A percentile compares a stretch with the other conserved stretches of the same genome.
Conservation (phyloP, 495 filamentous ascomycete genomes). For the Penicillium fimorum region DNA sequence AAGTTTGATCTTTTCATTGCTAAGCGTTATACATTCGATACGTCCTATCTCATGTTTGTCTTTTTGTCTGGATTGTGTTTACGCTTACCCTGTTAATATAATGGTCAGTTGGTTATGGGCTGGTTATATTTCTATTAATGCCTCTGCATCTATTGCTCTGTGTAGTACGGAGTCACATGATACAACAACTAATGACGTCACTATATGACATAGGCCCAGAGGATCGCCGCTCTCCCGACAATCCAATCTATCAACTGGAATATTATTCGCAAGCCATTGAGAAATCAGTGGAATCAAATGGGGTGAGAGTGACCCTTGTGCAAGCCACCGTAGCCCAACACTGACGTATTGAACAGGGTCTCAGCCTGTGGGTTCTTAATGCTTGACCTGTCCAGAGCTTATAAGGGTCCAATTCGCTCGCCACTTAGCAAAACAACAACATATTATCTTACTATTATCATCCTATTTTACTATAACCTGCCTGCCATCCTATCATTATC, state of each 20-base stretch:
- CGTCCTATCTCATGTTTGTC: too few species aligned
- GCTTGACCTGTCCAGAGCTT: constrained; percentile 6
- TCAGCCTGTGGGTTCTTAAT: not conserved
- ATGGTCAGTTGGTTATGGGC: not conserved
- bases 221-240: constrained; percentile 2
- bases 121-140: not conserved
- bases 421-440: not conserved
- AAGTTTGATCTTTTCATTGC: not conserved
- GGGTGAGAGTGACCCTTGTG: not conserved
- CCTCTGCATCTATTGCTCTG: not conserved
- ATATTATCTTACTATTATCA: not conserved
- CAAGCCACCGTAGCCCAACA: not conserved
- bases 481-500: not conserved
- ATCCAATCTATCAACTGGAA: not conserved
- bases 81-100: not conserved
- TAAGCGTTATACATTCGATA: not conserved
- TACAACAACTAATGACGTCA: constrained; percentile 4
- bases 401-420: not conserved
- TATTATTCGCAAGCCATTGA: constrained; percentile 5
- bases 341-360: constrained; percentile 6
- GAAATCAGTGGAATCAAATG: constrained; percentile 1
- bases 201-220: constrained; percentile 8
- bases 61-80: not conserved
- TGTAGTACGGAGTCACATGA: constrained; percentile 7
- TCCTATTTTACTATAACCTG: not conserved